phyloP scores from a whole-genome alignment of 768 basidiomycete genomes.

The Tricholoma furcatifolium region DNA sequence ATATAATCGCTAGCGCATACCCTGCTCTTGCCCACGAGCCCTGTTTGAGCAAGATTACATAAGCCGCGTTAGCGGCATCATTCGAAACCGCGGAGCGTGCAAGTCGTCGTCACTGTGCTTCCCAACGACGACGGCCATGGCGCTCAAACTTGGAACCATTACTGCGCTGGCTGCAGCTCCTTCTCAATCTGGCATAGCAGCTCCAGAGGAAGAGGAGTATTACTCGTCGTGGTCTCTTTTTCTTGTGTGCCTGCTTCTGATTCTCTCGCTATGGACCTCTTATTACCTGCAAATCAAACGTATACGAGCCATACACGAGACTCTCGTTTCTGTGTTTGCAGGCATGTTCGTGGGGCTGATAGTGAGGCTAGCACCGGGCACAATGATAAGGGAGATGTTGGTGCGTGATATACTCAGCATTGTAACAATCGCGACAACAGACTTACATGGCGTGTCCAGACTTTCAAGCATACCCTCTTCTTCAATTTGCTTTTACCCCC shows the following conservation, averaged over 20 bases:
- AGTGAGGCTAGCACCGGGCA: slow-evolving; percentile 86
- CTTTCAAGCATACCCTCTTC: slow-evolving; percentile 95
- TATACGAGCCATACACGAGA: slow-evolving; percentile 95
- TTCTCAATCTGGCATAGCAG: slow-evolving; percentile 31
- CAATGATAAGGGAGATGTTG: slow-evolving; percentile 96
- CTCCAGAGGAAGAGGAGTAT: slow-evolving; percentile 79
- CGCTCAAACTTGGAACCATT: slow-evolving; percentile 35
- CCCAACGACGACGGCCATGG: slow-evolving; percentile 26
- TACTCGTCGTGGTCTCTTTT: slow-evolving; percentile 95
- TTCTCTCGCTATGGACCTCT: slow-evolving; percentile 92
- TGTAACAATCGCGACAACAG: not conserved
- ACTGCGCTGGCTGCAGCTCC: slow-evolving; percentile 29
- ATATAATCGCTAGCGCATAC: slow-evolving; percentile 1
- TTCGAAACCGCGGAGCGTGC: not conserved
- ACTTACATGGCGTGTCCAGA: slow-evolving; percentile 43
- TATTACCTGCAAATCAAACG: slow-evolving; percentile 98
- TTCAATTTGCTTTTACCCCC: slow-evolving; percentile 98
- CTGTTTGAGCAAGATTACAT: too few relatives aligned
- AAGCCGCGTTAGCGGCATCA: not conserved
- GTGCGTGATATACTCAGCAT: slow-evolving; percentile 46
- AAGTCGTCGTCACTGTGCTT: slow-evolving; percentile 8
- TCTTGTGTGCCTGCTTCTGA: slow-evolving; percentile 88
- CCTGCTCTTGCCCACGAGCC: not conserved
- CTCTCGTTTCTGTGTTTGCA: slow-evolving; percentile 90
- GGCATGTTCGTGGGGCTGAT: slow-evolving; percentile 96